Base-by-base conservation (phyloP, 2,329 filamentous ascomycete species). In the Pyricularia grisea region DNA sequence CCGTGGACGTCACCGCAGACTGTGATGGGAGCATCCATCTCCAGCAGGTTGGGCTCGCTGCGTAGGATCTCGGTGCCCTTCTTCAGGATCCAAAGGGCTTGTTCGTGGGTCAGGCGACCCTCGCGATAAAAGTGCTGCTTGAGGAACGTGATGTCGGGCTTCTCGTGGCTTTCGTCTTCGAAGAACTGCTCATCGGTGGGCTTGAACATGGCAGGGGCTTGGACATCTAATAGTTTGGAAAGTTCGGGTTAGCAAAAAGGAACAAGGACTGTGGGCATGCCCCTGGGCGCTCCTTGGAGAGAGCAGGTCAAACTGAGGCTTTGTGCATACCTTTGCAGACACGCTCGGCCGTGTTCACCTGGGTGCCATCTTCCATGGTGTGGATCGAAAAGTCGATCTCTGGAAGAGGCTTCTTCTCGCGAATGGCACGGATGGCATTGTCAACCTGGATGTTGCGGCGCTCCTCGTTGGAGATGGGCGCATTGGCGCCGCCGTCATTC, bases 21-120 rank as follows among this genome's bases (percentile, higher is more conserved):
- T 11, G 95, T 99, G 77, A 99, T 99, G 71, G 95, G 95, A 60
- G 95, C 95, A 80, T 99, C 95, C 95, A 99, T 99, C 84, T 99
- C 95, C 74, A 99, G 86, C 73, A 99, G 84, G 80, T 98, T 99
- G 73, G 95, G 94, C 82, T 99, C 95, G 71, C 90, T 85, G 77
- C 90, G 91, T 75, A 99, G 85, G 67, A 99, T 82, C 79, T 97
- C 92, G 69, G 93, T 93, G 71, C 94, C 95, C 74, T 90, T 89
- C 75, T 88, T 88, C 79, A 99, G 90, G 76, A 99, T 99, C 89
- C 91, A 98, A 79, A 99, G 84, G 70, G 95, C 95, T 83, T 99
- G 95, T 75, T 98, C 94, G 79, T 99, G 94, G 65, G 94, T 98
- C 78, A 99, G 85, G 74, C 95, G 93, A 71, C 95, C 95, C 84